These are phyloP conservation scores for Amanita polypyramis DNA, from an alignment of 768 basidiomycete genomes.

Conservation along the genomic window DNA sequence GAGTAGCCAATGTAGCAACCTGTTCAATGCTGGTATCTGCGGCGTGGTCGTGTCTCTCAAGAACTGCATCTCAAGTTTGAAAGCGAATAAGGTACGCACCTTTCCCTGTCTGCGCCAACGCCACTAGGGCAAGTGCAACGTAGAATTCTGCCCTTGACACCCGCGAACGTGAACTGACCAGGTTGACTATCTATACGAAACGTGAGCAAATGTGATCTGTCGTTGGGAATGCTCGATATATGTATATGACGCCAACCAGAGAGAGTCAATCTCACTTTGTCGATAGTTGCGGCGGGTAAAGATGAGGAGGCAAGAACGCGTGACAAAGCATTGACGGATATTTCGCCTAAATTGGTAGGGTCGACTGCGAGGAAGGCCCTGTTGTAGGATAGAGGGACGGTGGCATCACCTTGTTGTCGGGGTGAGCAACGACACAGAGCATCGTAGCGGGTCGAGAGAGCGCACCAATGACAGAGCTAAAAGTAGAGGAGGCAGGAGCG, in stretches of 20 bases:
- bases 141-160: slow-evolving; percentile 89
- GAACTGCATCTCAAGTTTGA: slow-evolving; percentile 1
- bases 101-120: slow-evolving; percentile 74
- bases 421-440: neutral
- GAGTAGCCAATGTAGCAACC: slow-evolving; percentile 63
- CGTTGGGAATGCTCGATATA: neutral
- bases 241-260: neutral
- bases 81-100: slow-evolving; percentile 29
- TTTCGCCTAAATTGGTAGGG: slow-evolving; percentile 59
- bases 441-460: neutral
- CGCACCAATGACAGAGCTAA: slow-evolving; percentile 64
- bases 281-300: slow-evolving; percentile 74
- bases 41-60: neutral
- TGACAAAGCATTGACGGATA: slow-evolving; percentile 75
- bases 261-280: slow-evolving; percentile 42
- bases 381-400: slow-evolving; percentile 70
- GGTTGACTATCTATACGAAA: slow-evolving; percentile 71
- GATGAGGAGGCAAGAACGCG: slow-evolving; percentile 69
- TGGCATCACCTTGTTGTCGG: slow-evolving; percentile 53
- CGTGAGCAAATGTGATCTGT: neutral
- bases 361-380: slow-evolving; percentile 67
- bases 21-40: slow-evolving; percentile 76
- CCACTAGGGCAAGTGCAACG: slow-evolving; percentile 80
- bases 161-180: slow-evolving; percentile 70
- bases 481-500: slow-evolving; percentile 33